Conservation (phyloP, 257 asterid genomes). For the Capsicum pubescens region DNA sequence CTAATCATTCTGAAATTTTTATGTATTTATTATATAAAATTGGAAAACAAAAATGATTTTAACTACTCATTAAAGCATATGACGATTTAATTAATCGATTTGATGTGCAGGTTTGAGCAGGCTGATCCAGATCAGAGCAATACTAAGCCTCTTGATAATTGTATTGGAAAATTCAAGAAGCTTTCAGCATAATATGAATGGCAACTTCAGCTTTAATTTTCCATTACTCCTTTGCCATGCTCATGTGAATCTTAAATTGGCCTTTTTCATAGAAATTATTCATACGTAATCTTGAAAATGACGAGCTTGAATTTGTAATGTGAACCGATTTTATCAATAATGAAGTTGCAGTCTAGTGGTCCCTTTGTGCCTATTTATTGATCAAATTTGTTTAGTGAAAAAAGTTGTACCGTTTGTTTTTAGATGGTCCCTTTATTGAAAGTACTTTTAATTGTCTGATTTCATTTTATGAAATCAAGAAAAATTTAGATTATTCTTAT, state of each 20-base stretch:
- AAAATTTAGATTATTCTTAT: too few species aligned
- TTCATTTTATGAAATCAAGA: too few species aligned
- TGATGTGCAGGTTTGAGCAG: neutral
- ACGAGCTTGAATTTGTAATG: neutral
- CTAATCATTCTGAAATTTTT: neutral
- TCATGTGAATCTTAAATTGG: neutral
- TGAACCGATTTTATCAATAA: neutral
- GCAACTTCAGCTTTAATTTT: neutral
- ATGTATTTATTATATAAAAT: too few species aligned
- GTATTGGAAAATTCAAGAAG: slow-evolving; percentile 1
- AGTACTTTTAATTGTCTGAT: too few species aligned
- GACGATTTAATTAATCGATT: neutral
- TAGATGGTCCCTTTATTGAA: too few species aligned
- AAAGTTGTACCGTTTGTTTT: too few species aligned
- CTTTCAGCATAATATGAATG: neutral
- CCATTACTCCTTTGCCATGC: neutral
- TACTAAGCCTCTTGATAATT: neutral
- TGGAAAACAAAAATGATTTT: neutral
- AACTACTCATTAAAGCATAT: neutral
- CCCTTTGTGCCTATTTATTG: too few species aligned
- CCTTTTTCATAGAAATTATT: neutral
- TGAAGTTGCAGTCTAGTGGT: neutral
- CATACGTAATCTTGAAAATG: neutral
- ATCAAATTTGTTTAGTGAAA: too few species aligned
- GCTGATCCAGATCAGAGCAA: neutral